A percentile compares a stretch with the other conserved stretches of the same genome.
These are phyloP conservation scores for Haplosporangium gracile DNA, from an alignment of 192 early-diverging fungal species.

Conservation along the genomic window DNA sequence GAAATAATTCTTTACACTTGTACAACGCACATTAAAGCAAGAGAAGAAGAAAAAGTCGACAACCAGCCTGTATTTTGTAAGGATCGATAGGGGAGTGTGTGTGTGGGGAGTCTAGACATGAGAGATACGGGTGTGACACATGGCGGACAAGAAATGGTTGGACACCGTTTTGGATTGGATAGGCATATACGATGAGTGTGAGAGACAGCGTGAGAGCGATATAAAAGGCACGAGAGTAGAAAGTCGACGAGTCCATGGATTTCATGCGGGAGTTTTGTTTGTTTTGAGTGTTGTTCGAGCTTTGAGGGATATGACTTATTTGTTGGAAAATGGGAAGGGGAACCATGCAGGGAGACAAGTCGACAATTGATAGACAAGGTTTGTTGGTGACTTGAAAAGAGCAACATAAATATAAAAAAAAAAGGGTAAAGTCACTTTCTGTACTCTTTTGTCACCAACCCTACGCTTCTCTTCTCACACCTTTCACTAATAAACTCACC, in stretches of 20 bases:
- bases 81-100: neutral
- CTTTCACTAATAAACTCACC: too few relatives aligned
- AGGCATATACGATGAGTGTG: neutral
- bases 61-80: neutral
- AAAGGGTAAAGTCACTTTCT: neutral
- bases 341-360: neutral
- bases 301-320: too few relatives aligned
- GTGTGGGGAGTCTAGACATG: neutral
- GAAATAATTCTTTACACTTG: neutral
- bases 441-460: neutral
- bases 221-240: neutral
- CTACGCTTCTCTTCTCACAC: neutral
- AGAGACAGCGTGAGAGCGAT: too few relatives aligned
- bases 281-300: neutral
- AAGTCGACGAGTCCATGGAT: neutral
- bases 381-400: too few relatives aligned
- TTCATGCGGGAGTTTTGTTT: neutral
- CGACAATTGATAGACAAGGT: neutral
- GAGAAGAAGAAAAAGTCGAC: neutral
- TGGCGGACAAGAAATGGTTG: neutral
- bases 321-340: neutral
- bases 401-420: neutral
- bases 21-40: neutral
- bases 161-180: neutral
- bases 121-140: neutral